These are phyloP conservation scores for Hyphopichia fennica DNA, from an alignment of 1,139 yeast species.

Conservation along the genomic window DNA sequence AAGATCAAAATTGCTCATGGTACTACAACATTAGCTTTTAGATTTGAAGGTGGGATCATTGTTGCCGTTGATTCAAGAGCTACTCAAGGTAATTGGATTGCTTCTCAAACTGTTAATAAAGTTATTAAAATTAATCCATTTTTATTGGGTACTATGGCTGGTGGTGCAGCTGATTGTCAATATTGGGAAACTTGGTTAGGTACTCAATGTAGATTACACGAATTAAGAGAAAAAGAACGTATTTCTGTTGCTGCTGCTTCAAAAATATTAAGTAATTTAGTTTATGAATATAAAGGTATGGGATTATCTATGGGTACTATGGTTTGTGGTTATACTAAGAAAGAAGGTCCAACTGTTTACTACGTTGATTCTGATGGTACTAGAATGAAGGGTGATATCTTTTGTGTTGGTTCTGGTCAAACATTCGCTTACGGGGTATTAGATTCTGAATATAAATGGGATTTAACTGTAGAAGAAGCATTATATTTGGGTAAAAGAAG, in stretches of 20 bases:
- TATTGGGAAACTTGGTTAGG: conserved; percentile 99
- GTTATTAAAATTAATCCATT: conserved; percentile 96
- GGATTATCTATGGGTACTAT: conserved; percentile 99
- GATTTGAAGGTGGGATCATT: conserved; percentile 93
- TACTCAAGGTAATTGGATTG: conserved; percentile 98
- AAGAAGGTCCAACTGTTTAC: conserved; percentile 93
- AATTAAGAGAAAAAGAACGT: conserved; percentile 89
- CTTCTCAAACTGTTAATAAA: conserved; percentile 96
- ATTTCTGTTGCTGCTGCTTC: conserved; percentile 97
- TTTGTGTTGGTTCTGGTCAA: conserved; percentile 99
- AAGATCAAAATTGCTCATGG: conserved; percentile 97
- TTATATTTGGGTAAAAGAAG: conserved; percentile 92
- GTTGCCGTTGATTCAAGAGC: conserved; percentile 99
- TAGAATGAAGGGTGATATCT: conserved; percentile 88
- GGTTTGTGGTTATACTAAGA: conserved; percentile 95
- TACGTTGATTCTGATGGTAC: conserved; percentile 98
- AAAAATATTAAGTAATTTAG: conserved; percentile 86
- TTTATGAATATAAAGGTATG: conserved; percentile 93
- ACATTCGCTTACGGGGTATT: conserved; percentile 99
- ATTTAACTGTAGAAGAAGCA: conserved; percentile 87
- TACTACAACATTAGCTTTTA: conserved; percentile 94
- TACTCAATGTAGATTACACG: conserved; percentile 93
- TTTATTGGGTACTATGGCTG: conserved; percentile 97
- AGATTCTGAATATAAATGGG: conserved; percentile 91
- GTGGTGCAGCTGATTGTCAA: conserved; percentile 99